Base-by-base conservation (phyloP, 2,329 filamentous ascomycete species). In the Penicillium corylophilum region DNA sequence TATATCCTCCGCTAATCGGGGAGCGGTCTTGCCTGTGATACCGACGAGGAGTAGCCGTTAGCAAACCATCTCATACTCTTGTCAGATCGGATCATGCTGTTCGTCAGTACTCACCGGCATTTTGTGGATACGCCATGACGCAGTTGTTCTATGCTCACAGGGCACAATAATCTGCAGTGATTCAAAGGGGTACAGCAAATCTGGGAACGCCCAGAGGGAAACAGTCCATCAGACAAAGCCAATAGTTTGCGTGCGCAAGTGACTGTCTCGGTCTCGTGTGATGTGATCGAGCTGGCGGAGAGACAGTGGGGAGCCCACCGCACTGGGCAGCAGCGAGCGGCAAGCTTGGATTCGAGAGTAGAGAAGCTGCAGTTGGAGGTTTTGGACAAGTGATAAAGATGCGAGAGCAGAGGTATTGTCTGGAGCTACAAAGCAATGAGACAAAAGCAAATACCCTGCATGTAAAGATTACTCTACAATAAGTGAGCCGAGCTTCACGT, bases 11-110 rank as follows among this genome's bases (percentile, higher is more conserved):
- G 77, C 66, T 52, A 79, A 66, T 51, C 78, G 73, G 28, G 79
- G 79, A 48, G 77, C 72, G 56, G 76, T 77, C 65, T 81, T 81
- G 61, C 79, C 79, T 80, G 54, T 36, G 48, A 23, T 10, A 35
- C 45, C 18, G 9, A 33, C 40, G 23, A 23, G 12, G 41, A n/a
- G 13, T n/a, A 23, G 36, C 40, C 16, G 24, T 55, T 43, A 54
- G 52, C 38, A 46, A 24, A 22, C 2, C 26, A 7, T 46, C 51
- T 44, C 35, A 40, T 16, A 35, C 18, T 24, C 36, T 29, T 40
- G n/a, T 23, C 24, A 16, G 33, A 45, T 23, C 9, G n/a, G 16
- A 22, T n/a, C 38, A 13, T 31, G 20, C 40, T 45, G 24, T 43
- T 35, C 31, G 33, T 48, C 44, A 24, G 26, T 44, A 59, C 67